Base-by-base conservation (phyloP, 768 basidiomycete species). In the Kwoniella sp. region DNA sequence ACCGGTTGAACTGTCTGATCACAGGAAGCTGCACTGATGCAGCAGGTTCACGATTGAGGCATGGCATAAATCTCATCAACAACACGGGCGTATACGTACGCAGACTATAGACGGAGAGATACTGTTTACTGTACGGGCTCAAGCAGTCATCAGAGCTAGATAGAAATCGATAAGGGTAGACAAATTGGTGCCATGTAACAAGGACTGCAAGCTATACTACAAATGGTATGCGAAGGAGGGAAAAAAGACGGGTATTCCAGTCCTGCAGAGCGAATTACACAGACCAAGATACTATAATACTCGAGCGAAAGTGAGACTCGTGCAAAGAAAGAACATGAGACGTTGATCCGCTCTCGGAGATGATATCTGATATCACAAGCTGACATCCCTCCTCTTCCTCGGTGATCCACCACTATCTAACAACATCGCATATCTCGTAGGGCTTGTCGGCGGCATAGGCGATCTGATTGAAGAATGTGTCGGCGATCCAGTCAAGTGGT, bases 371-470 rank as follows among this genome's bases (percentile, higher is more conserved):
- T 37, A 22, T 22, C 37, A 67, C 29, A 62, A 33, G n/a, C 60
- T 56, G 8, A 61, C 55, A 48, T 67, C 65, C 26, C 65, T 51
- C 13, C 60, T 51, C 44, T 67, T 67, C 19, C 65, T 36, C 12
- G 67, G 63, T 26, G 67, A 63, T 29, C 54, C 60, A 2, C 59
- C 67, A 27, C 64, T 65, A 36, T 59, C 68, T 27, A 69, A 25
- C 22, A 68, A 54, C 68, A 69, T 65, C 17, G 64, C 68, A 33
- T 69, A 69, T 24, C 68, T 48, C 19, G 68, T 69, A 0, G 68
- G 68, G 60, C 57, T 58, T 4, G 68, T 69, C 3, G 60, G 51
- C 2, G 68, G 68, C 50, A 69, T 56, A 13, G 68, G 64, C n/a
- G 60, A 65, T 10, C 68, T 25, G 7, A 48, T 54, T 7, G 58